These are phyloP conservation scores for Sphaerobolus stellatus DNA, from an alignment of 1,284 basidiomycete species.

Conservation along the genomic window DNA sequence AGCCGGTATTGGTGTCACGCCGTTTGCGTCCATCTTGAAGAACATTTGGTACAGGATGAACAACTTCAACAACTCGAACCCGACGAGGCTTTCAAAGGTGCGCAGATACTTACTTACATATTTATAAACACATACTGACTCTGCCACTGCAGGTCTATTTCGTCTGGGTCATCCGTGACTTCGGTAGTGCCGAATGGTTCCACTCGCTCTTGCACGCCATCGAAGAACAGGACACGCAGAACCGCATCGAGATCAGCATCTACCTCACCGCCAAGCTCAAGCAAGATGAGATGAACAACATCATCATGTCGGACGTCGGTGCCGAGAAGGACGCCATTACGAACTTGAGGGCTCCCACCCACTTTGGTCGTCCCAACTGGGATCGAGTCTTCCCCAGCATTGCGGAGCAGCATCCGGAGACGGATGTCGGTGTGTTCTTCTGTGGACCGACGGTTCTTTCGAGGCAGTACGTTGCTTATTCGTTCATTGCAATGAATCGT, in stretches of 20 bases:
- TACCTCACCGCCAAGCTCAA: constrained; percentile 87
- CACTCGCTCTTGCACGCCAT: constrained; percentile 89
- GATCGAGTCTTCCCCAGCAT: constrained; percentile 77
- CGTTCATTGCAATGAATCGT: neutral
- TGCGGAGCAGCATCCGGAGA: constrained; percentile 75
- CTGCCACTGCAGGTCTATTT: constrained; percentile 61
- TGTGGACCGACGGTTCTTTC: constrained; percentile 77
- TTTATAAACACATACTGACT: constrained; percentile 4
- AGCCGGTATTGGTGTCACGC: constrained; percentile 90
- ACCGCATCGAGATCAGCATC: constrained; percentile 86
- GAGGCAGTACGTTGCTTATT: constrained; percentile 33
- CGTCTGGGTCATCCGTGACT: constrained; percentile 88
- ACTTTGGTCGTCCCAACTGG: constrained; percentile 93
- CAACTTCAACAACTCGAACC: constrained; percentile 67
- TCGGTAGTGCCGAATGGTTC: constrained; percentile 87
- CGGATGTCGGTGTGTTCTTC: constrained; percentile 85
- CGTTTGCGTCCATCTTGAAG: constrained; percentile 89
- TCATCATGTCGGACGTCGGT: constrained; percentile 85
- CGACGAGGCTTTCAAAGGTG: constrained; percentile 71
- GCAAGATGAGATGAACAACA: constrained; percentile 88
- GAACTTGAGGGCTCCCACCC: constrained; percentile 82
- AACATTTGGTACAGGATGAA: constrained; percentile 96
- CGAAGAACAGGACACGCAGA: constrained; percentile 83
- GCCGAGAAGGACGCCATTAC: constrained; percentile 88
- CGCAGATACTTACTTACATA: neutral